These are phyloP conservation scores for Telfairia occidentalis DNA, from an alignment of 331 rosid genomes.

Conservation along the genomic window DNA sequence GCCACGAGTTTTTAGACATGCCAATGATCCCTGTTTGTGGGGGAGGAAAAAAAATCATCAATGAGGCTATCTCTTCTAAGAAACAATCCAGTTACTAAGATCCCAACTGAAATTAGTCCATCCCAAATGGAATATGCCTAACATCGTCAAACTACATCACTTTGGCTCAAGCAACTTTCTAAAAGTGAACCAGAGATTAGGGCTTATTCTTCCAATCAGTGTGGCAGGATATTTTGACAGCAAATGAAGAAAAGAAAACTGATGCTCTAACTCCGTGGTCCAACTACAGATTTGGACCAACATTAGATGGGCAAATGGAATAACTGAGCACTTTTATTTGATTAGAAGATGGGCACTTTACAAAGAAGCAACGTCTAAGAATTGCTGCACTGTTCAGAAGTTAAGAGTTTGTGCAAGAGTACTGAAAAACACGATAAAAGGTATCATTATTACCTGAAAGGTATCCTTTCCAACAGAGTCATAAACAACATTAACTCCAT, in stretches of 20 bases:
- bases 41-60: not conserved
- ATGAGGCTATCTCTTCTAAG: not conserved
- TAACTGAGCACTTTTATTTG: not conserved
- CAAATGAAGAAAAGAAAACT: not conserved
- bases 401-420: not conserved
- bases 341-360: not conserved
- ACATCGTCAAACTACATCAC: not conserved
- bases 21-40: constrained; percentile 53
- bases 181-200: not conserved
- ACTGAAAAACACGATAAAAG: not conserved
- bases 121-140: not conserved
- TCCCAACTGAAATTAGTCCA: not conserved
- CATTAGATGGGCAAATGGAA: not conserved
- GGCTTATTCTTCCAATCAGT: not conserved
- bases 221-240: not conserved
- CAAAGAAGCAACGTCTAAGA: not conserved
- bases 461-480: constrained; percentile 84
- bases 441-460: constrained; percentile 37
- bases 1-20: constrained; percentile 57
- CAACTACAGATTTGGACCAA: not conserved
- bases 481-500: constrained; percentile 74
- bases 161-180: not conserved
- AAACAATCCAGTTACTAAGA: not conserved
- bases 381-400: not conserved
- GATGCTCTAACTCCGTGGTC: not conserved